Evolutionary conservation across 495 filamentous ascomycete genomes (phyloP), one percentile per base, ranked within the genome.

Genomic region (Hypoxylon crocopeplum): DNA sequence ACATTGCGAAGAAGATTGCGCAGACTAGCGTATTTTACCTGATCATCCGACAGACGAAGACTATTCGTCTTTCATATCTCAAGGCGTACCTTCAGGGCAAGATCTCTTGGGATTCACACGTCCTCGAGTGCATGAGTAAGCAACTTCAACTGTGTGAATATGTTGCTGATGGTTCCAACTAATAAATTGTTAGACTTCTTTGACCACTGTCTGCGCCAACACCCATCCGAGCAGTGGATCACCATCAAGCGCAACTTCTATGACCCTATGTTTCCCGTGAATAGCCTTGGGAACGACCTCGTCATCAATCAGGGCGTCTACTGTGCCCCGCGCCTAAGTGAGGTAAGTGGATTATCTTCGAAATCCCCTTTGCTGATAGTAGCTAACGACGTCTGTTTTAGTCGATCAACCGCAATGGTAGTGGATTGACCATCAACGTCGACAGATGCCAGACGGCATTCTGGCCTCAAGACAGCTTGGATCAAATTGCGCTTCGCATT

Each of bases 251-350:
- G 91, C 17, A 88, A 84, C 1, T 95, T 94, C 75, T 96, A 92
- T 69, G 87, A 87, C 36, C 53, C 59, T 2, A 30, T 38, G 1
- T 45, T 47, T 8, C 37, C 59, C 12, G 47, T 29, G 1, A 33
- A 59, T 1, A 2, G 46, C 20, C 17, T 57, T 17, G 25, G 34
- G 19, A 3, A 47, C 55, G 33, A 66, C 13, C 80, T 93, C 15
- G 83, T 91, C 54, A 89, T 88, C 11, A 85, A 90, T 77, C 93
- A 92, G 63, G 92, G 92, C 36, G 86, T 92, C 21, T 97, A 94
- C 56, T 81, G 90, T 29, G 88, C 91, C 8, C 85, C 96, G 48
- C 83, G 90, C 37, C 77, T 90, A 7, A 86, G 82, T 39, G 70
- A 83, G 59, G 83, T 84, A 78, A 78, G 77, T 56, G 15, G n/a